phyloP scores from a whole-genome alignment of 179 eudicot species.

The Nepenthes alata region DNA sequence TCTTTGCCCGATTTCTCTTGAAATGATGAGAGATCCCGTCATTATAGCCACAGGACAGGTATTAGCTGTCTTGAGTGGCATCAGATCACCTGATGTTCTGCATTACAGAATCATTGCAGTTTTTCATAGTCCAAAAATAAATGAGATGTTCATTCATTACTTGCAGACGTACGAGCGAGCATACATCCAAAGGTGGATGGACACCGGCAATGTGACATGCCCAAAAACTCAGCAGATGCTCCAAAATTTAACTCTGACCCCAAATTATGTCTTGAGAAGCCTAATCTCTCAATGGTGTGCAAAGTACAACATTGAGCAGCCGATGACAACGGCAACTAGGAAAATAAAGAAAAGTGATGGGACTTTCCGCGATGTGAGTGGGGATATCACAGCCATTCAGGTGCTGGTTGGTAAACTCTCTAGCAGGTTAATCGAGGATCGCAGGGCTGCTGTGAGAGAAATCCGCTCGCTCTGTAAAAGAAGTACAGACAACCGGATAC shows the following conservation, averaged over 20 bases:
- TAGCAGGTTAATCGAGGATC: constrained; percentile 10
- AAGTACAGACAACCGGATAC: constrained; percentile 15
- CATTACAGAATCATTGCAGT: background rate
- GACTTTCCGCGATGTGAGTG: constrained; percentile 15
- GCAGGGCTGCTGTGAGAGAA: constrained; percentile 7
- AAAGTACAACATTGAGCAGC: constrained; percentile 11
- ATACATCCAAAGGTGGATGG: constrained; percentile 15
- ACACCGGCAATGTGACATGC: constrained; percentile 15
- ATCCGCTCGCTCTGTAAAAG: constrained; percentile 14
- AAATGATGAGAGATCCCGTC: constrained; percentile 77
- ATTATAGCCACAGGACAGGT: constrained; percentile 84
- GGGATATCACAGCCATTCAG: constrained; percentile 14
- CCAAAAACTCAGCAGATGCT: constrained; percentile 17
- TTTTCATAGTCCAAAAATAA: background rate
- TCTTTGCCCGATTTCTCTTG: constrained; percentile 74
- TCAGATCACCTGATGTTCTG: background rate
- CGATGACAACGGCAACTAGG: constrained; percentile 10
- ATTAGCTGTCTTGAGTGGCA: background rate
- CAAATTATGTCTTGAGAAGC: constrained; percentile 14
- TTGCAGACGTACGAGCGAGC: constrained; percentile 16
- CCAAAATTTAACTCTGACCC: constrained; percentile 9
- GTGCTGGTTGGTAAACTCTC: constrained; percentile 11
- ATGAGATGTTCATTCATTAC: background rate
- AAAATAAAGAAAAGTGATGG: constrained; percentile 14
- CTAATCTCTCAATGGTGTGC: constrained; percentile 13